Conservation (phyloP, 805 yeast species). For the Lachancea meyersii region DNA sequence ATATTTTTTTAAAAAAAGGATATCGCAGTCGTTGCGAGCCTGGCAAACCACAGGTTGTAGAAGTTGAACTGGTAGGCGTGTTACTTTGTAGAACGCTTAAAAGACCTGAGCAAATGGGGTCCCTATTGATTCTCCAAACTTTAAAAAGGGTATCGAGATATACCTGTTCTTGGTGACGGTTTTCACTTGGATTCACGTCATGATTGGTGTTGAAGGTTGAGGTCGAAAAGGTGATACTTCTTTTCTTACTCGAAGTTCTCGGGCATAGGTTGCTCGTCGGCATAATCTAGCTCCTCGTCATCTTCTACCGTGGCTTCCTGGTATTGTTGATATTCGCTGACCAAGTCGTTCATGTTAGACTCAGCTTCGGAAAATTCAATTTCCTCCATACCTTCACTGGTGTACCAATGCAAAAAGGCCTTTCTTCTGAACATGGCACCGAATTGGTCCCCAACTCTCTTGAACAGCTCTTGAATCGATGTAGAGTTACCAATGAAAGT, state of each 20-base stretch:
- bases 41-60: neutral
- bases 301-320: conserved; percentile 76
- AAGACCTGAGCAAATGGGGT: neutral
- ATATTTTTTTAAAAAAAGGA: conserved; percentile 1
- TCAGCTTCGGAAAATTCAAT: conserved; percentile 92
- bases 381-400: conserved; percentile 94
- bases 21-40: conserved; percentile 1
- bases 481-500: conserved; percentile 92
- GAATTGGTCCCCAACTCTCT: conserved; percentile 85
- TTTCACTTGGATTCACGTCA: too few species aligned
- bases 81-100: neutral
- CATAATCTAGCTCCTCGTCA: conserved; percentile 68
- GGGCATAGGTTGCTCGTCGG: conserved; percentile 38
- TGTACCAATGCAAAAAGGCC: conserved; percentile 96
- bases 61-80: neutral
- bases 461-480: conserved; percentile 83
- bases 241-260: conserved; percentile 31
- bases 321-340: conserved; percentile 86
- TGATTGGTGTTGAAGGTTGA: too few species aligned
- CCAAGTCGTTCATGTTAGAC: conserved; percentile 82
- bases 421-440: conserved; percentile 87
- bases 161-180: too few species aligned
- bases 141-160: too few species aligned
- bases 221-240: too few species aligned
- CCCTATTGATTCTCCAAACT: too few species aligned